These are phyloP conservation scores for Kodamaea fungicola DNA, from an alignment of 1,139 yeast genomes.

Conservation along the genomic window DNA sequence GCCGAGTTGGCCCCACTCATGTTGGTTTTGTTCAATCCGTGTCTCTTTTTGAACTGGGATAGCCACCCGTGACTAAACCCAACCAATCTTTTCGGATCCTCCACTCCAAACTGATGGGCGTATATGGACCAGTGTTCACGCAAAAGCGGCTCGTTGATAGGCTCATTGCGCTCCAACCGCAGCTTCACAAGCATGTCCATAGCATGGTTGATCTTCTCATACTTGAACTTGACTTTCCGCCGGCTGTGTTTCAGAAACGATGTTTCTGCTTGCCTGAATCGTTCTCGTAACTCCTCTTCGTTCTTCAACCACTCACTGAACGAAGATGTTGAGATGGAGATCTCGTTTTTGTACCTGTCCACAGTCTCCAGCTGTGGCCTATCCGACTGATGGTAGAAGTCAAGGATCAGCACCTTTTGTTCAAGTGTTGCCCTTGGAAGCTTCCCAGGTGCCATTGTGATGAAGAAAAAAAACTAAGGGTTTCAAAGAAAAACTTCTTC, in stretches of 20 bases:
- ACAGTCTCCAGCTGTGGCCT: conserved; percentile 59
- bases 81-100: conserved; percentile 53
- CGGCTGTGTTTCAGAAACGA: conserved; percentile 39
- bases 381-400: conserved; percentile 45
- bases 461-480: neutral
- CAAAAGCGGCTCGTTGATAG: conserved; percentile 52
- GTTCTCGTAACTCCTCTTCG: conserved; percentile 45
- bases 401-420: conserved; percentile 54
- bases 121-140: conserved; percentile 55
- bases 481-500: neutral
- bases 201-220: conserved; percentile 54
- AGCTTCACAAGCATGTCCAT: conserved; percentile 53
- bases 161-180: conserved; percentile 40
- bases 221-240: conserved; percentile 50
- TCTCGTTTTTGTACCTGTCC: conserved; percentile 44
- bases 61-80: conserved; percentile 63
- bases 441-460: conserved; percentile 18
- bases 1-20: conserved; percentile 20
- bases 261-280: conserved; percentile 37
- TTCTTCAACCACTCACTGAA: conserved; percentile 59
- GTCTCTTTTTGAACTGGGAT: conserved; percentile 56
- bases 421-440: conserved; percentile 58
- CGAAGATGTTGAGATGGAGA: conserved; percentile 54
- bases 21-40: conserved; percentile 45
- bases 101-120: conserved; percentile 56